A percentile compares a stretch with the other conserved stretches of the same genome.
These are phyloP conservation scores for Pleurotus cornucopiae DNA, from an alignment of 768 basidiomycete species.

Conservation along the genomic window DNA sequence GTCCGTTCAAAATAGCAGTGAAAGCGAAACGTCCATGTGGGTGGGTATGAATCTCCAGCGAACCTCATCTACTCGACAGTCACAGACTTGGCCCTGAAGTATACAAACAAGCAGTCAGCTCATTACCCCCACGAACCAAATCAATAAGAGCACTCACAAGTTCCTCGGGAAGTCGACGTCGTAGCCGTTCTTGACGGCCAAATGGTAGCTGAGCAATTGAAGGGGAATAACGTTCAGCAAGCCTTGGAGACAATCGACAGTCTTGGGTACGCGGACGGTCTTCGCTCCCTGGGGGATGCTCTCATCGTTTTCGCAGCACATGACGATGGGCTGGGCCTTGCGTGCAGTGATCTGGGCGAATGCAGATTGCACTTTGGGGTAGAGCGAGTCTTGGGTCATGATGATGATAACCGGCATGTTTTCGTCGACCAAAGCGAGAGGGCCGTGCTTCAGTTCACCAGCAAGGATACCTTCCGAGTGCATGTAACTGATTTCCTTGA, in stretches of 20 bases:
- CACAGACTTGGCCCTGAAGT: slow-evolving; percentile 67
- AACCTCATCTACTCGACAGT: slow-evolving; percentile 56
- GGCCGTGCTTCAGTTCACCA: slow-evolving; percentile 98
- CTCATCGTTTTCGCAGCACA: slow-evolving; percentile 91
- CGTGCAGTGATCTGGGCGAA: slow-evolving; percentile 96
- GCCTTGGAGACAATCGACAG: slow-evolving; percentile 93
- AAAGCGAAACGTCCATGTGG: too few species aligned
- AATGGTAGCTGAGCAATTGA: slow-evolving; percentile 92
- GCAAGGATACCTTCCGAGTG: slow-evolving; percentile 89
- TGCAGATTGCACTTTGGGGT: slow-evolving; percentile 97
- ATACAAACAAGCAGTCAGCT: slow-evolving; percentile 11
- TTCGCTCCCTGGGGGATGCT: slow-evolving; percentile 69
- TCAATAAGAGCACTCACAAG: slow-evolving; percentile 50
- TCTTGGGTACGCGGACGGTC: slow-evolving; percentile 92
- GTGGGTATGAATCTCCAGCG: neutral
- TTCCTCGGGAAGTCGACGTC: slow-evolving; percentile 99
- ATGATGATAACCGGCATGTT: slow-evolving; percentile 99
- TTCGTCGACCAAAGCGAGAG: slow-evolving; percentile 95
- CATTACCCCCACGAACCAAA: slow-evolving; percentile 2
- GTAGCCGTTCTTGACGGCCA: slow-evolving; percentile 92
- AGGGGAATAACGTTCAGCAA: slow-evolving; percentile 95
- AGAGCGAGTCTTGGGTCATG: slow-evolving; percentile 98
- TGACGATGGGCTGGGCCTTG: slow-evolving; percentile 91
- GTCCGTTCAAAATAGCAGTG: too few species aligned
- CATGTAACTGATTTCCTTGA: slow-evolving; percentile 98